Evolutionary conservation across 129 eudicot species (phyloP).

Genomic region (Pseudognaphalium luteoalbum): DNA sequence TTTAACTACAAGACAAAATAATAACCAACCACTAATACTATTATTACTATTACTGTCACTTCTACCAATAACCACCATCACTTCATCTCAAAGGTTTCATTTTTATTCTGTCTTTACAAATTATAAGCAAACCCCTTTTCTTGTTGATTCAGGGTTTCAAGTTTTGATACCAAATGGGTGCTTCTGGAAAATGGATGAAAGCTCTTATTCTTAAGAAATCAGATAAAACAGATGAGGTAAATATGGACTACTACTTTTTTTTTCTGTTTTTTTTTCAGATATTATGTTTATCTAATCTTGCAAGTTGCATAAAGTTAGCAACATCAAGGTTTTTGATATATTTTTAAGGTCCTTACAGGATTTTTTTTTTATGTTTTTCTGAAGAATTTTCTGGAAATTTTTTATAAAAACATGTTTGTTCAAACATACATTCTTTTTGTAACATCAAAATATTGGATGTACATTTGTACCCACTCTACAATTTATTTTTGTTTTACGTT

Average conservation of each 20-base stretch:
- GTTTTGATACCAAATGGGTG: slow-evolving; percentile 59
- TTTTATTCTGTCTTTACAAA: slow-evolving; percentile 11
- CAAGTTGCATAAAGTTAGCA: not conserved
- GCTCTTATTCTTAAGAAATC: slow-evolving; percentile 65
- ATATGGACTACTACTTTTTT: not conserved
- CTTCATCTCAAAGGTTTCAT: not conserved
- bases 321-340: not conserved
- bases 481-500: no score
- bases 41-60: not conserved
- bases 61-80: slow-evolving; percentile 28
- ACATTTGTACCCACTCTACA: no score
- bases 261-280: no score
- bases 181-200: slow-evolving; percentile 95
- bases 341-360: no score
- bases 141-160: not conserved
- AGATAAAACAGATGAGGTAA: slow-evolving; percentile 71
- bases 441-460: no score
- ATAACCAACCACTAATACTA: slow-evolving; percentile 5
- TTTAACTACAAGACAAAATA: slow-evolving; percentile 26
- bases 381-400: no score
- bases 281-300: not conserved
- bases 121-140: not conserved
- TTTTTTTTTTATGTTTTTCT: not conserved
- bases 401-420: no score
- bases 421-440: no score